Base-by-base conservation (phyloP, 2,329 filamentous ascomycete genomes). In the Xylaria sp. region DNA sequence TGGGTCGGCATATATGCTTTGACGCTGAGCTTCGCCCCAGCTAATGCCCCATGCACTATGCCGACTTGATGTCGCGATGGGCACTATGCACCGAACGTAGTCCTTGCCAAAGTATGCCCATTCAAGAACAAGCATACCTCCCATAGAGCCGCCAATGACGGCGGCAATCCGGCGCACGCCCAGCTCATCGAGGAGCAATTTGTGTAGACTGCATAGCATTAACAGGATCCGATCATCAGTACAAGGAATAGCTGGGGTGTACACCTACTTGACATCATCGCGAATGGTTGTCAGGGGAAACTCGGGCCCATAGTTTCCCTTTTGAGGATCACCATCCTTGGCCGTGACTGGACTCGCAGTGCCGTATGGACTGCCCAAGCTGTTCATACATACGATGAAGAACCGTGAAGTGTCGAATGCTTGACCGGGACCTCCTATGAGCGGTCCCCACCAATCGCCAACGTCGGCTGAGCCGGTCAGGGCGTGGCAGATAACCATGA, bases 1-100 rank as follows among this genome's bases (percentile, higher is more conserved):
- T 37, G 94, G 94, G 72, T 99, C 94, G 46, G 91, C 92, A 76
- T 97, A 99, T 73, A 99, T 97, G 80, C 89, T 92, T 76, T 94
- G 90, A 55, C 91, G 82, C 73, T 95, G 91, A 2, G 90, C 90
- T 73, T 94, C 91, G 48, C 90, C 90, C 91, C 91, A 95, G 75
- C 89, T 92, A 69, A 94, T 95, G 23, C 91, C 88, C 91, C 91
- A 95, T 4, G 91, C 91, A 69, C 90, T 93, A 74, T 94, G 91
- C 48, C 88, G 81, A 67, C 89, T 90, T 6, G 90, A 93, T 4
- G 91, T 94, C 19, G 91, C 91, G 67, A 95, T 93, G 11, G 91
- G 89, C 8, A 94, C 87, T 66, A 94, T 86, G 65, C 82, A 86
- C 65, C 86, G 85, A 58, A 95, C 90, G 67, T 94, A 95, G 66